Evolutionary conservation across 2,329 filamentous ascomycete species (phyloP).

Genomic region (Monilinia polystroma): DNA sequence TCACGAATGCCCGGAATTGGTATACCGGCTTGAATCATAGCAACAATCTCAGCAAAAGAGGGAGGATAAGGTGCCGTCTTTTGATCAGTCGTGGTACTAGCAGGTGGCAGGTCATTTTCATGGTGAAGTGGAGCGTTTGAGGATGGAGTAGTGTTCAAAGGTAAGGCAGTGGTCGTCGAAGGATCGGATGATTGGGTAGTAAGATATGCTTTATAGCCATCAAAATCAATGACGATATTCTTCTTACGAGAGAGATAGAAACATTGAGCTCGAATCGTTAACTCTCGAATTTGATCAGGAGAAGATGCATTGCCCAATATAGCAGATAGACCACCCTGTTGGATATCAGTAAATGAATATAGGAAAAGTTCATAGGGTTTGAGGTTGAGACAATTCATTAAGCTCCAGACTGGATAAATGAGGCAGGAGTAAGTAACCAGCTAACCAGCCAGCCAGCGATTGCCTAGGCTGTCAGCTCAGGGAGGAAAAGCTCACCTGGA

Average conservation of each 20-base stretch:
- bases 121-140: constrained; percentile 9
- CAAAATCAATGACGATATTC: constrained; percentile 59
- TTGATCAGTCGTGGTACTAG: constrained; percentile 10
- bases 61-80: constrained; percentile 71
- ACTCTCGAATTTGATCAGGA: constrained; percentile 53
- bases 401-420: too few relatives aligned
- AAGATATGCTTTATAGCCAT: constrained; percentile 65
- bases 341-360: constrained; percentile 5
- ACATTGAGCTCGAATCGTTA: constrained; percentile 65
- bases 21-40: constrained; percentile 77
- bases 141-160: constrained; percentile 1
- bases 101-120: constrained; percentile 23
- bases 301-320: constrained; percentile 60
- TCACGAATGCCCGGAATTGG: constrained; percentile 84
- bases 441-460: too few relatives aligned
- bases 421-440: not conserved
- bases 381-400: not conserved
- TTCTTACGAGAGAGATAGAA: constrained; percentile 61
- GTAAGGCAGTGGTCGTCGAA: constrained; percentile 11
- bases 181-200: constrained; percentile 23
- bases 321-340: constrained; percentile 58
- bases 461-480: constrained; percentile 28
- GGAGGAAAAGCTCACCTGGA: constrained; percentile 51
- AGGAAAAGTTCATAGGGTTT: too few relatives aligned
- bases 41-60: constrained; percentile 81